Evolutionary conservation across 2,329 filamentous ascomycete genomes (phyloP).

Genomic region (Microsporum canis): DNA sequence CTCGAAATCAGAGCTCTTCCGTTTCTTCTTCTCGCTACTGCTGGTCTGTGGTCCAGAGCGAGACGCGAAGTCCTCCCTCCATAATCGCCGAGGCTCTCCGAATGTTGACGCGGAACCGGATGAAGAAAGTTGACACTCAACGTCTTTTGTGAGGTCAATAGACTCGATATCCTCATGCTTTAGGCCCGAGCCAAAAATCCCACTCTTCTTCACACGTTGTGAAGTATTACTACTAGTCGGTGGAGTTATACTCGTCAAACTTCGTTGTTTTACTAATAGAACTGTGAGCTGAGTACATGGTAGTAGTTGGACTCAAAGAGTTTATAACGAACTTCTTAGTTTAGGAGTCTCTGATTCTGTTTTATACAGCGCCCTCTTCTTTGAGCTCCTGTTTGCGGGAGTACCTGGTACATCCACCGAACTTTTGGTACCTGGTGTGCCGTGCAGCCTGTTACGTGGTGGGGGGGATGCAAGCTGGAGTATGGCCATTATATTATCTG

Average conservation of each 20-base stretch:
- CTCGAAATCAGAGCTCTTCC: conserved; percentile 39
- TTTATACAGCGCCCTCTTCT: not conserved
- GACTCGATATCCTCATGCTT: conserved; percentile 29
- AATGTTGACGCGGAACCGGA: conserved; percentile 31
- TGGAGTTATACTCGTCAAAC: not conserved
- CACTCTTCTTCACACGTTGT: not conserved
- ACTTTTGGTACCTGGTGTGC: conserved; percentile 7
- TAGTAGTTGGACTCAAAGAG: not conserved
- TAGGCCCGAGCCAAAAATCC: not conserved
- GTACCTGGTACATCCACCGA: conserved; percentile 1
- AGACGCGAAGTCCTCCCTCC: conserved; percentile 35
- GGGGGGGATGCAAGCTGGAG: conserved; percentile 33
- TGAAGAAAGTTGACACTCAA: conserved; percentile 25
- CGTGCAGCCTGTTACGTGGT: not conserved
- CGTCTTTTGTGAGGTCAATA: conserved; percentile 31
- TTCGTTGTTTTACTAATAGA: not conserved
- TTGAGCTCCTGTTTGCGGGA: not conserved
- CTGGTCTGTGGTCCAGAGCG: conserved; percentile 24
- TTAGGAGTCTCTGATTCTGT: not conserved
- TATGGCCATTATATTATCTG: conserved; percentile 33
- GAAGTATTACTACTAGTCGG: conserved; percentile 8
- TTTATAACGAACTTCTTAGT: not conserved
- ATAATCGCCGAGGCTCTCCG: conserved; percentile 32
- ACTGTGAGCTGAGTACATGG: not conserved
- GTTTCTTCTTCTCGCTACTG: conserved; percentile 38